Base-by-base conservation (phyloP, 2,329 filamentous ascomycete species). In the Aspergillus jensenii region DNA sequence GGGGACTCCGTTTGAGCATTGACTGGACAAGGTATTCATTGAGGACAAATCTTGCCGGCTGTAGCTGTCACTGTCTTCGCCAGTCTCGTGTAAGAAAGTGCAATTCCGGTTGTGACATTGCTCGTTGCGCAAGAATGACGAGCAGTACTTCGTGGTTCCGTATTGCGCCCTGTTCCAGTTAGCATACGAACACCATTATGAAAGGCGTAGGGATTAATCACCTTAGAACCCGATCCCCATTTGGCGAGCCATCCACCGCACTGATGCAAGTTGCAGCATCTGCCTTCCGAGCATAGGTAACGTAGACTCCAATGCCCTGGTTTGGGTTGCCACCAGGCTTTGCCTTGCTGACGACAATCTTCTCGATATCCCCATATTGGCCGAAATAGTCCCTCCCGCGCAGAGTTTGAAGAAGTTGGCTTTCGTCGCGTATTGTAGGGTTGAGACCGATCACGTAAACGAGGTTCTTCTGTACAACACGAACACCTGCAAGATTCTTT, bases 81-180 rank as follows among this genome's bases (percentile, higher is more conserved):
- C 96, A 40, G 95, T 90, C 76, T 99, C 96, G 71, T 99, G 95
- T 51, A 99, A 78, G 74, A 99, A 99, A 86, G 97, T 99, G 80
- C 95, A 99, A 62, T 95, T 93, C 52, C 93, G 87, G 70, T 99
- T 99, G 56, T 90, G 92, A 76, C 95, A 99, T 64, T 88, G 89
- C 75, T 99, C 95, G 65, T 96, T 92, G 58, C 96, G 90, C 17
- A 99, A 82, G 81, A 96, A 99, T 4, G 95, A 93, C 0, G 95
- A 99, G 74, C 95, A 99, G 75, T 99, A 99, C 74, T 99, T 99
- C 4, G 95, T 99, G 0, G 95, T 99, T 23, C 95, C 95, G 64
- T 88, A 88, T 71, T 89, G 87, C 12, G 87, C 87, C 65, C 87
- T 85, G 57, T 45, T n/a, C 27, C 35, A 5, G 53, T 63, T 46